Percentiles rank a stretch among this genome's conserved stretches.
phyloP scores from a whole-genome alignment of 2,329 filamentous ascomycete species.

The Decorospora gaudefroyi region DNA sequence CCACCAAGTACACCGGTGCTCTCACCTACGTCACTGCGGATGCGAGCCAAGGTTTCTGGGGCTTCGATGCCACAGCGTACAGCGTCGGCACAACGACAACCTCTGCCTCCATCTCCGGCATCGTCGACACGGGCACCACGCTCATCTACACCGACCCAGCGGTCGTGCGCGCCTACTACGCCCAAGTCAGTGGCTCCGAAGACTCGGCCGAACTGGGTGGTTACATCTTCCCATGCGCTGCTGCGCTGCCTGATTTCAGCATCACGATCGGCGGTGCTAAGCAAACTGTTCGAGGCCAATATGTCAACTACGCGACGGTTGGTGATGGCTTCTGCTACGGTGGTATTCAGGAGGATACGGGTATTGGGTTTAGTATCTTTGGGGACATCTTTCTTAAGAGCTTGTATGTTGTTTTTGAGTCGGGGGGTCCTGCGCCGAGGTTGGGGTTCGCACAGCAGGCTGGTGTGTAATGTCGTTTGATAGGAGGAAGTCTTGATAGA shows the following conservation, averaged over 20 bases:
- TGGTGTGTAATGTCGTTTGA: conserved; percentile 33
- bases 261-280: conserved; percentile 56
- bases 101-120: conserved; percentile 55
- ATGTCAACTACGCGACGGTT: conserved; percentile 60
- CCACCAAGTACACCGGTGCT: conserved; percentile 60
- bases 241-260: conserved; percentile 59
- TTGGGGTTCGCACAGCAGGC: conserved; percentile 53
- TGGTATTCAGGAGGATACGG: conserved; percentile 68
- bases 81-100: conserved; percentile 55
- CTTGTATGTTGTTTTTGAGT: conserved; percentile 67
- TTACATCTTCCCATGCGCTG: conserved; percentile 59
- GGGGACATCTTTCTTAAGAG: conserved; percentile 81
- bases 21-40: conserved; percentile 63
- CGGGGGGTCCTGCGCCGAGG: conserved; percentile 41
- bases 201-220: conserved; percentile 57
- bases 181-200: conserved; percentile 57
- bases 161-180: conserved; percentile 65
- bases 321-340: conserved; percentile 66
- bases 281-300: conserved; percentile 58
- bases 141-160: conserved; percentile 62
- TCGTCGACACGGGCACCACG: conserved; percentile 73
- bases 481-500: no score
- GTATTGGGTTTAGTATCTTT: conserved; percentile 68
- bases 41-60: conserved; percentile 65
- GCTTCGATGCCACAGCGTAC: conserved; percentile 62